A percentile compares a stretch with the other conserved stretches of the same genome.
These are phyloP conservation scores for Colletotrichum scovillei DNA, from an alignment of 2,329 filamentous ascomycete genomes.

Conservation along the genomic window DNA sequence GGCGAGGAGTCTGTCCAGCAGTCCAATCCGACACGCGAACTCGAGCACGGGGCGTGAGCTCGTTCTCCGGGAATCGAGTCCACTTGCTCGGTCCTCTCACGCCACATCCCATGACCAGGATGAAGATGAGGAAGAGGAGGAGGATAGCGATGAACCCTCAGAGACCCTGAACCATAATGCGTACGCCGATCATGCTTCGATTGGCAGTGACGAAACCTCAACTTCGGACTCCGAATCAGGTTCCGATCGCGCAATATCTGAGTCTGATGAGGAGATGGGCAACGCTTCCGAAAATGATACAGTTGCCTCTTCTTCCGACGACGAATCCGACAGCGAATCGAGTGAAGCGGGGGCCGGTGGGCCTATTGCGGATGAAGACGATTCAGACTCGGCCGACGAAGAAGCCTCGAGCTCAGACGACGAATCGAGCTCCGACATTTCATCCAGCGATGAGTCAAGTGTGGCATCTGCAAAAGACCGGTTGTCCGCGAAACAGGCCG, in stretches of 20 bases:
- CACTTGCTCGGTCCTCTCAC: neutral
- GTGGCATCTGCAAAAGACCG: neutral
- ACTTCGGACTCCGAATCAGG: conserved; percentile 46
- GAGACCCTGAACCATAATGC: conserved; percentile 12
- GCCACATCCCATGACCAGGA: neutral
- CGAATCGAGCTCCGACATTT: conserved; percentile 29
- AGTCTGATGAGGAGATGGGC: conserved; percentile 1
- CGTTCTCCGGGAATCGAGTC: neutral
- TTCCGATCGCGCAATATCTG: conserved; percentile 38
- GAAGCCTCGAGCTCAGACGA: conserved; percentile 14
- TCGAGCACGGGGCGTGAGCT: conserved; percentile 3
- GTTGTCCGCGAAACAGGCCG: neutral
- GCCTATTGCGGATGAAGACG: neutral
- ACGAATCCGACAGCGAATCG: neutral
- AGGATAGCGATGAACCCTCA: neutral
- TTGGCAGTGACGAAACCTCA: conserved; percentile 17
- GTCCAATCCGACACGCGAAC: conserved; percentile 11
- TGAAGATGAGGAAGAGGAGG: neutral
- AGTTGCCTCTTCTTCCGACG: neutral
- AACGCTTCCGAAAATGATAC: neutral
- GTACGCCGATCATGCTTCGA: conserved; percentile 27
- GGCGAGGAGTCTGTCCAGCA: conserved; percentile 14
- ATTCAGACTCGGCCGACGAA: neutral
- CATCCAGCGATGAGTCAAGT: conserved; percentile 26
- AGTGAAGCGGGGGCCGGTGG: neutral